Conservation (phyloP, 345 rosid species). For the Turritis glabra region DNA sequence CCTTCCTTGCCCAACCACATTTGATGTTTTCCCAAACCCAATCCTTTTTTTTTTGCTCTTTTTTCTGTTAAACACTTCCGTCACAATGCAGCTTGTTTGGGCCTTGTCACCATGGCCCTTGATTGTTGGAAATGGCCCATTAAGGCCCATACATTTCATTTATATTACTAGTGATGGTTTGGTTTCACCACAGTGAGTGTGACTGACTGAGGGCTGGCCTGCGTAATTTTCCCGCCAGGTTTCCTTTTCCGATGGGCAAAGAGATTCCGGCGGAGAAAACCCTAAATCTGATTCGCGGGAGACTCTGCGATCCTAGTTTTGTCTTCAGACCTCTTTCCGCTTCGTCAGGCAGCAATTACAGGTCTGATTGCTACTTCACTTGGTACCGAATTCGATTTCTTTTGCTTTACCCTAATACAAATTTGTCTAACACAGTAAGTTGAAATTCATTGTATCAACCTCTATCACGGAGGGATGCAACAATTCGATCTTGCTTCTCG, state of each 20-base stretch:
- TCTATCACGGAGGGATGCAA: conserved; percentile 83
- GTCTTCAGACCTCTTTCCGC: conserved; percentile 60
- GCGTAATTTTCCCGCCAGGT: conserved; percentile 26
- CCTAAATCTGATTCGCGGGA: conserved; percentile 55
- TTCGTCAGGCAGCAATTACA: conserved; percentile 75
- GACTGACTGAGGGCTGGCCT: not conserved
- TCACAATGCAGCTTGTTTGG: not conserved
- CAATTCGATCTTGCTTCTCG: conserved; percentile 87
- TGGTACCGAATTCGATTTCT: not conserved
- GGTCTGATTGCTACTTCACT: conserved; percentile 48
- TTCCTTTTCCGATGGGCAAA: conserved; percentile 44
- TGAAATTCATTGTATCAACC: conserved; percentile 71
- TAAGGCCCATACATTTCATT: not conserved
- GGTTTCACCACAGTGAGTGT: not conserved
- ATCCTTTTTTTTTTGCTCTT: not conserved
- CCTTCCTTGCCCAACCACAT: conserved; percentile 22
- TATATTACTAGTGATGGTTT: too few relatives aligned
- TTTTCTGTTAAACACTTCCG: not conserved
- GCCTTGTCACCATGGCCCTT: not conserved
- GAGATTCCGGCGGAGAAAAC: conserved; percentile 47
- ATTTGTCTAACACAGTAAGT: conserved; percentile 47
- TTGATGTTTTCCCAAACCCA: conserved; percentile 11
- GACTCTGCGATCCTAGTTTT: conserved; percentile 68
- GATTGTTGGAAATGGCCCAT: not conserved
- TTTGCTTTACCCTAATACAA: conserved; percentile 3